These are phyloP conservation scores for Barnettozyma hawaiiensis DNA, from an alignment of 1,139 yeast genomes.

Conservation along the genomic window DNA sequence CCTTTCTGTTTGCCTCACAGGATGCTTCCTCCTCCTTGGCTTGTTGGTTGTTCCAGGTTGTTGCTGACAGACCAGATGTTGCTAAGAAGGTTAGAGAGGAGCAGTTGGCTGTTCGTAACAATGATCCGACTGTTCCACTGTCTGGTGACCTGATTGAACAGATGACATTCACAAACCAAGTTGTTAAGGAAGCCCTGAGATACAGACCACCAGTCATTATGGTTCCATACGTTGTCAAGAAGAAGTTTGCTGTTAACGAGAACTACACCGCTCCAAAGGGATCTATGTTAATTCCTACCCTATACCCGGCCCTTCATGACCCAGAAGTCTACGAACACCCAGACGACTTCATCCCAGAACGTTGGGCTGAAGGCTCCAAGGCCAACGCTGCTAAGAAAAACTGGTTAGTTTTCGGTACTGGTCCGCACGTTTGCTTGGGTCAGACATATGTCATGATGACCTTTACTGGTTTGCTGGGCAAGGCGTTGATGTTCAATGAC, in stretches of 20 bases:
- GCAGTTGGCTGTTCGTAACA: constrained; percentile 75
- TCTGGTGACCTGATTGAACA: constrained; percentile 68
- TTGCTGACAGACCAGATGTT: constrained; percentile 93
- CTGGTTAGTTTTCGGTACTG: constrained; percentile 96
- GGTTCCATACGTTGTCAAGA: constrained; percentile 95
- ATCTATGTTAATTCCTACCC: constrained; percentile 90
- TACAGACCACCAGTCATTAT: constrained; percentile 95
- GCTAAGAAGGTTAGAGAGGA: constrained; percentile 81
- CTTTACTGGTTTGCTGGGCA: constrained; percentile 86
- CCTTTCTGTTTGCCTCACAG: constrained; percentile 94
- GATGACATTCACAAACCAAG: constrained; percentile 86
- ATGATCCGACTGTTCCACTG: constrained; percentile 60
- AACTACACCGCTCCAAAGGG: constrained; percentile 93
- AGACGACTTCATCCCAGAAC: constrained; percentile 88
- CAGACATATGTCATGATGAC: constrained; percentile 89
- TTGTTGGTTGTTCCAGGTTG: constrained; percentile 95
- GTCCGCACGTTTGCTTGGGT: constrained; percentile 94
- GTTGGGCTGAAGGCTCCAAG: constrained; percentile 74
- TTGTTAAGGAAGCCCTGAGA: constrained; percentile 86
- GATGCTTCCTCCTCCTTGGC: constrained; percentile 98
- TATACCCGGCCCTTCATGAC: constrained; percentile 94
- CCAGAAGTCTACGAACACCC: constrained; percentile 95
- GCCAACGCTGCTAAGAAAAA: constrained; percentile 68
- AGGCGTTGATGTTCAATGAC: constrained; percentile 73
- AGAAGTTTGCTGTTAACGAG: constrained; percentile 75